Evolutionary conservation across 2,329 filamentous ascomycete species (phyloP).

Genomic region (Beauveria caledonica): DNA sequence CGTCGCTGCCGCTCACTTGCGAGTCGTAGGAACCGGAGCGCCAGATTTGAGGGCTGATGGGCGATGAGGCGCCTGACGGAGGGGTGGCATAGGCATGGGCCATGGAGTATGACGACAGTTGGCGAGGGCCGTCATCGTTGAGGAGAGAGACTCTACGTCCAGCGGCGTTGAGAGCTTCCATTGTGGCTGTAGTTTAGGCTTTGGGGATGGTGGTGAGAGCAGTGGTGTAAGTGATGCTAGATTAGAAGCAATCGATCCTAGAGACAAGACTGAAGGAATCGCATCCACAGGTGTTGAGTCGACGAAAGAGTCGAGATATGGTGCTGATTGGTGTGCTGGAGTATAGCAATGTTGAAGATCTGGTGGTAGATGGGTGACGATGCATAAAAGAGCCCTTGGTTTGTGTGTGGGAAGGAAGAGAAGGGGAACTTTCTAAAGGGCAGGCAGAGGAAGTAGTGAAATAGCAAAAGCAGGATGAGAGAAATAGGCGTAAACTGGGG

Average conservation of each 20-base stretch:
- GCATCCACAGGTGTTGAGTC: not conserved
- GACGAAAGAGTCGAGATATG: not conserved
- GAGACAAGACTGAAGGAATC: not conserved
- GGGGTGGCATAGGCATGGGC: constrained; percentile 27
- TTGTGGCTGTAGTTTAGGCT: constrained; percentile 19
- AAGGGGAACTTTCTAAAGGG: constrained; percentile 1
- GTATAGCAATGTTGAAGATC: not conserved
- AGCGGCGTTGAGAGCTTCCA: constrained; percentile 48
- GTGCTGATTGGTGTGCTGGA: not conserved
- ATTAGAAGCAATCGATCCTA: not conserved
- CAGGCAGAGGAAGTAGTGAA: constrained; percentile 2
- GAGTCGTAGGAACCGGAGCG: constrained; percentile 56
- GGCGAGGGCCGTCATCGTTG: constrained; percentile 43
- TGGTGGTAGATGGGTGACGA: not conserved
- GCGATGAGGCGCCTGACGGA: constrained; percentile 35
- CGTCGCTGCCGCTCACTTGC: constrained; percentile 40
- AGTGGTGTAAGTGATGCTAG: constrained; percentile 1
- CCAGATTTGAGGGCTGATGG: constrained; percentile 48
- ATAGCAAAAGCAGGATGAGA: constrained; percentile 4
- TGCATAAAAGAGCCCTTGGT: not conserved
- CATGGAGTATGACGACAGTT: constrained; percentile 27
- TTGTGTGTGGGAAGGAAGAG: not conserved
- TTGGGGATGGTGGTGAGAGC: not conserved
- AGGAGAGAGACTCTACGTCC: constrained; percentile 52
- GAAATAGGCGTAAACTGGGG: constrained; percentile 2